Evolutionary conservation across 2,329 filamentous ascomycete species (phyloP).

Genomic region (Ophiostoma ips): DNA sequence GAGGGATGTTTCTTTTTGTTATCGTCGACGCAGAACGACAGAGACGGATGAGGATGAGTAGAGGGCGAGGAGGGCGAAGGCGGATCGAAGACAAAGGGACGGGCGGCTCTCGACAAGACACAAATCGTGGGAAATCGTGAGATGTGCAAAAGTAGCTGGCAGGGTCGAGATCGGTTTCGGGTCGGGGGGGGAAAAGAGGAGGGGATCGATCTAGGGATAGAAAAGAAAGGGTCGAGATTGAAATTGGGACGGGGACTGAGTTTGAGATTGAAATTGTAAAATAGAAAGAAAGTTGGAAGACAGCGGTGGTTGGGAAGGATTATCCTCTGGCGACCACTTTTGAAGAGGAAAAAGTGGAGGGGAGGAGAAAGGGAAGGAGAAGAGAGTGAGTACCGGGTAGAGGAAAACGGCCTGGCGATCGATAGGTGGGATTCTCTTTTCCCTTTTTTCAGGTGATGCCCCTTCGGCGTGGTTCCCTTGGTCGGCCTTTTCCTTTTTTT

Average conservation of each 20-base stretch:
- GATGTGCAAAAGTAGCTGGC: background rate
- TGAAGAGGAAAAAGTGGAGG: conserved; percentile 9
- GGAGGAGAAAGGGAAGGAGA: background rate
- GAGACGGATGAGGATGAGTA: background rate
- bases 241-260: background rate
- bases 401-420: conserved; percentile 8
- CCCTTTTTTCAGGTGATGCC: conserved; percentile 7
- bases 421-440: conserved; percentile 6
- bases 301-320: conserved; percentile 9
- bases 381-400: background rate
- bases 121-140: no score
- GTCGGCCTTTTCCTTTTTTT: background rate
- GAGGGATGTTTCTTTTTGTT: background rate
- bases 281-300: conserved; percentile 2
- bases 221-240: background rate
- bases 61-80: background rate
- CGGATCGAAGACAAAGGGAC: background rate
- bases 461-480: background rate
- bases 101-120: no score
- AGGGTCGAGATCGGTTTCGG: background rate
- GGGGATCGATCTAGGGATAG: background rate
- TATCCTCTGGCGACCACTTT: background rate
- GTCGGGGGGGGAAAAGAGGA: background rate
- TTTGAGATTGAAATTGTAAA: conserved; percentile 3
- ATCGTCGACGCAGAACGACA: background rate